phyloP scores from a whole-genome alignment of 352 stramenopile genomes.

The Pythium vanterpoolii region DNA sequence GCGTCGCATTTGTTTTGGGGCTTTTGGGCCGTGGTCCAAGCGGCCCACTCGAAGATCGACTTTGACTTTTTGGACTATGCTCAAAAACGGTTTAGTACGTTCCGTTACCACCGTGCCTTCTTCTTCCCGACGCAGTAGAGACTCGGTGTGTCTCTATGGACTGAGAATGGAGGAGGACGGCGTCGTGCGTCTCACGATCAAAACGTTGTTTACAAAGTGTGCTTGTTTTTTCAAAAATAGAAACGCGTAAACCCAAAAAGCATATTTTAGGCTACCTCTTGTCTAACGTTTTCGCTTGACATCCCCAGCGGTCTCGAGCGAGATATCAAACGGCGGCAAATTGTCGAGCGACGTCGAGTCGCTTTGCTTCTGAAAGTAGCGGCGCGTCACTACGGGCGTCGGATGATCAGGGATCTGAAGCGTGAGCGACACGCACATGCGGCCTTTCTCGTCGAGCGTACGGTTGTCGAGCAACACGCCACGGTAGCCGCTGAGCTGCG shows the following conservation, averaged over 20 bases:
- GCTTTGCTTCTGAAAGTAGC: conserved; percentile 87
- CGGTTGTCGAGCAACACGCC: conserved; percentile 72
- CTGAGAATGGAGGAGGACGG: neutral
- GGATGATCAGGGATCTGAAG: conserved; percentile 69
- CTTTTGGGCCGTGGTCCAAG: conserved; percentile 93
- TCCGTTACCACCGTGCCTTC: conserved; percentile 67
- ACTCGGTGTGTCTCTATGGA: neutral
- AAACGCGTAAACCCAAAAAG: neutral
- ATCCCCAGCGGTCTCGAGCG: conserved; percentile 73
- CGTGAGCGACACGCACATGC: conserved; percentile 82
- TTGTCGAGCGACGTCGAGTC: conserved; percentile 87
- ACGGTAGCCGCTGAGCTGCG: conserved; percentile 77
- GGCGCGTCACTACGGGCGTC: conserved; percentile 68
- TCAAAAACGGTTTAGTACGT: conserved; percentile 75
- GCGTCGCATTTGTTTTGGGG: conserved; percentile 93
- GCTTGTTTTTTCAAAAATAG: conserved; percentile 2
- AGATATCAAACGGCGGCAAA: conserved; percentile 83
- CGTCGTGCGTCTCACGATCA: neutral
- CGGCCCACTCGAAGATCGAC: conserved; percentile 86
- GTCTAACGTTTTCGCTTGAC: conserved; percentile 83
- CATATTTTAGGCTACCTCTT: neutral
- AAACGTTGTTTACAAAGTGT: neutral
- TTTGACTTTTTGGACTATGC: conserved; percentile 89
- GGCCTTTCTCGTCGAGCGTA: conserved; percentile 66
- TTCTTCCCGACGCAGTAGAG: conserved; percentile 34